Conservation (phyloP, 805 yeast species). For the Candida berthetii region DNA sequence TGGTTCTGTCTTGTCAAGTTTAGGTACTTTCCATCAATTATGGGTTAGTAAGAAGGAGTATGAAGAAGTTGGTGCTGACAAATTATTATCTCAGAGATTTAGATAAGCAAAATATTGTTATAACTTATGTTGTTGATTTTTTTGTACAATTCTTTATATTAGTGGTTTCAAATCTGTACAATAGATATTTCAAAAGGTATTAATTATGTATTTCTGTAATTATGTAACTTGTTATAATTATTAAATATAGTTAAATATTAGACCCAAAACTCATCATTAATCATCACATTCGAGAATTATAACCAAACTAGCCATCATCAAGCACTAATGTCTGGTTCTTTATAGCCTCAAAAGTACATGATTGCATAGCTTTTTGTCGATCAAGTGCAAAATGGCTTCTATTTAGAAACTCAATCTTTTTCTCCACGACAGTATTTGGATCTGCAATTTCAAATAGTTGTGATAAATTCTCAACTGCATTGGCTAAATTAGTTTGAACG, state of each 20-base stretch:
- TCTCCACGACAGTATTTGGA: constrained; percentile 26
- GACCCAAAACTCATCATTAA: too few relatives aligned
- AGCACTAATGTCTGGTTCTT: not conserved
- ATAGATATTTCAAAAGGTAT: too few relatives aligned
- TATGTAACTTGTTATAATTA: too few relatives aligned
- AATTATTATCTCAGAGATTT: constrained; percentile 75
- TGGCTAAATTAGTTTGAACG: constrained; percentile 57
- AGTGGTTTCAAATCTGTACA: not conserved
- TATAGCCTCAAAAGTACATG: constrained; percentile 21
- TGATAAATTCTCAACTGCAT: constrained; percentile 65
- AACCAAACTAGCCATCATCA: too few relatives aligned
- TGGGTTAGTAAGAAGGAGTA: constrained; percentile 89
- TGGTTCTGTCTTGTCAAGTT: constrained; percentile 78
- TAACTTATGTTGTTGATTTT: not conserved
- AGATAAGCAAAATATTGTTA: constrained; percentile 35
- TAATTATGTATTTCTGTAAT: too few relatives aligned
- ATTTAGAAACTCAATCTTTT: constrained; percentile 30
- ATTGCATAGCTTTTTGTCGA: constrained; percentile 29
- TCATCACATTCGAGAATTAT: too few relatives aligned
- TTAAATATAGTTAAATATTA: too few relatives aligned
- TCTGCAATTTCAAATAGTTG: constrained; percentile 43
- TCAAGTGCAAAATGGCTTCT: constrained; percentile 27
- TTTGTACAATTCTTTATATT: not conserved
- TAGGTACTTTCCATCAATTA: constrained; percentile 92
- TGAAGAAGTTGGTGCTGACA: constrained; percentile 82